Evolutionary conservation across 805 yeast species (phyloP).

Genomic region (Huiozyma naganishii): DNA sequence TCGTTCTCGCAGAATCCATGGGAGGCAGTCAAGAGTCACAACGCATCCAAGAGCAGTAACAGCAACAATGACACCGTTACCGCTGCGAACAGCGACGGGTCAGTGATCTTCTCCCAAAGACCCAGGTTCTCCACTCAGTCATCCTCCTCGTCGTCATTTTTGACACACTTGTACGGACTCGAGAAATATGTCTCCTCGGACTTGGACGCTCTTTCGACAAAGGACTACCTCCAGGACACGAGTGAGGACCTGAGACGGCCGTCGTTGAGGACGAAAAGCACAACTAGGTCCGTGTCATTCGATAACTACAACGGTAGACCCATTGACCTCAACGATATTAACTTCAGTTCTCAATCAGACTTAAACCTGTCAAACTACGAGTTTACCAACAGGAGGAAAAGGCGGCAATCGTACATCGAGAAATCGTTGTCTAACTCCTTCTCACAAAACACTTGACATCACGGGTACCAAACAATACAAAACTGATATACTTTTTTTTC

Average conservation of each 20-base stretch:
- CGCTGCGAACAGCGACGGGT: background rate
- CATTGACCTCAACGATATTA: background rate
- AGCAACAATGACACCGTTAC: background rate
- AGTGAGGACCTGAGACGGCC: background rate
- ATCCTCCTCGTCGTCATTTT: slow-evolving; percentile 12
- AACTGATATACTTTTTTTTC: too few species aligned
- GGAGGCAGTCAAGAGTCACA: too few species aligned
- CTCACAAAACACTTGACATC: slow-evolving; percentile 1
- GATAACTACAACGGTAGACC: background rate
- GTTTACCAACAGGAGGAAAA: slow-evolving; percentile 1
- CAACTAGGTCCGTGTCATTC: background rate
- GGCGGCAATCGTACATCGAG: slow-evolving; percentile 17
- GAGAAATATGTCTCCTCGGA: slow-evolving; percentile 22
- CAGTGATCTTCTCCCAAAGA: background rate
- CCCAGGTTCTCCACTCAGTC: slow-evolving; percentile 8
- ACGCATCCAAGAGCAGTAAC: background rate
- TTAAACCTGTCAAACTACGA: background rate
- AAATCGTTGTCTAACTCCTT: slow-evolving; percentile 15
- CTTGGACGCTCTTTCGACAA: slow-evolving; percentile 16
- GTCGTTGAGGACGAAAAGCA: background rate
- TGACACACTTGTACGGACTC: slow-evolving; percentile 21
- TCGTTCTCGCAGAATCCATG: too few species aligned
- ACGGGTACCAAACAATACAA: too few species aligned
- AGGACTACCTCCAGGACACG: background rate
- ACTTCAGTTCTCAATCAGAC: slow-evolving; percentile 4